Conservation (phyloP, 352 stramenopile species). For the Phytophthora aleatoria region DNA sequence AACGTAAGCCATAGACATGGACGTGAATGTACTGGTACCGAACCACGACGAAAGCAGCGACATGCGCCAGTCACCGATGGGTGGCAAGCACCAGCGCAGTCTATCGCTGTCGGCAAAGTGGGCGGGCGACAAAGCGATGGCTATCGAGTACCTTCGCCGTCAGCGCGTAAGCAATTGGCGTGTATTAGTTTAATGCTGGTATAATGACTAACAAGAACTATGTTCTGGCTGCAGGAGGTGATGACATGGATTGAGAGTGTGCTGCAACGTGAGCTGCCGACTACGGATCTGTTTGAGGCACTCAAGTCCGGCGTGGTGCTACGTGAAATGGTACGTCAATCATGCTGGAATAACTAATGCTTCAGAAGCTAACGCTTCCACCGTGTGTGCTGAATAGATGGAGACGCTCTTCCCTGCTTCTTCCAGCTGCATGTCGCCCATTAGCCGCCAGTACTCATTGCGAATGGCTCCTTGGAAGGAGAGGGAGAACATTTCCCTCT, state of each 20-base stretch:
- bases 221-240: conserved; percentile 46
- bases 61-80: conserved; percentile 55
- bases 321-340: conserved; percentile 58
- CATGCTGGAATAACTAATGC: not conserved
- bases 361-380: not conserved
- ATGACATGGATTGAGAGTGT: conserved; percentile 80
- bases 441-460: conserved; percentile 72
- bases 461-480: conserved; percentile 87
- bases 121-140: conserved; percentile 73
- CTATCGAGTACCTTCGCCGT: conserved; percentile 74
- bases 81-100: conserved; percentile 67
- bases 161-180: conserved; percentile 47
- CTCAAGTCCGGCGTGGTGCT: conserved; percentile 81
- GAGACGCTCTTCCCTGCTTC: conserved; percentile 59
- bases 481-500: conserved; percentile 84
- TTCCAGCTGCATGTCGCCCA: conserved; percentile 61
- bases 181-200: not conserved
- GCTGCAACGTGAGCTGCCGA: conserved; percentile 55
- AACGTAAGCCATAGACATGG: conserved; percentile 43
- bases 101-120: conserved; percentile 80
- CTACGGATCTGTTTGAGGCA: conserved; percentile 61
- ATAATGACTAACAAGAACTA: not conserved
- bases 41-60: conserved; percentile 32
- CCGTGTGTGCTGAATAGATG: conserved; percentile 32
- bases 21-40: conserved; percentile 36